Percentiles rank a stretch among this genome's conserved stretches.
These are phyloP conservation scores for Candida anglica DNA, from an alignment of 805 yeast species.

Conservation along the genomic window DNA sequence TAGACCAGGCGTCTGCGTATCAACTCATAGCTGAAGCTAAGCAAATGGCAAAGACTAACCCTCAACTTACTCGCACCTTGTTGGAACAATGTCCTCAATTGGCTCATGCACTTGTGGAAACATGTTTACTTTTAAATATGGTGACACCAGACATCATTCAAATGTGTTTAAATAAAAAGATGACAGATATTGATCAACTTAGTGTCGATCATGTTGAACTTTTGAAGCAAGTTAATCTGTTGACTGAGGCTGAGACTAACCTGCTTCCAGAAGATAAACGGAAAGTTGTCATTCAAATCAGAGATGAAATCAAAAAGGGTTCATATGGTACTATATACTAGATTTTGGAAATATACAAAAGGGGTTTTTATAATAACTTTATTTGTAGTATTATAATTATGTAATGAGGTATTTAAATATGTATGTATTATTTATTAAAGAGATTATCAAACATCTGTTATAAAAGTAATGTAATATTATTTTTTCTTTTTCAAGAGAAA, in stretches of 20 bases:
- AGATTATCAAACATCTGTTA: no score
- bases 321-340: slow-evolving; percentile 17
- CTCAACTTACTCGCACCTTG: slow-evolving; percentile 54
- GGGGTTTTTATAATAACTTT: no score
- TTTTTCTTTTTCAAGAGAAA: slow-evolving; percentile 2
- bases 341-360: no score
- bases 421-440: no score
- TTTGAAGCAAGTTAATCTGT: slow-evolving; percentile 21
- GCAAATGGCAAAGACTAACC: slow-evolving; percentile 52
- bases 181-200: slow-evolving; percentile 24
- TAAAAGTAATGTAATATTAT: no score
- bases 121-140: slow-evolving; percentile 38
- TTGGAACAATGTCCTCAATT: slow-evolving; percentile 76
- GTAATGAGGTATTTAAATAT: no score
- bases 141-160: slow-evolving; percentile 34
- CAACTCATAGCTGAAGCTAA: slow-evolving; percentile 56
- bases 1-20: slow-evolving; percentile 45
- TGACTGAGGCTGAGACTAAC: slow-evolving; percentile 26
- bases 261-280: slow-evolving; percentile 21
- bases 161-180: slow-evolving; percentile 30
- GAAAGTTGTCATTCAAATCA: slow-evolving; percentile 15
- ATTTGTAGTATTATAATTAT: no score
- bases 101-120: slow-evolving; percentile 77
- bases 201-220: slow-evolving; percentile 30
- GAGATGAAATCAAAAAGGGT: slow-evolving; percentile 21